Evolutionary conservation across 2,329 filamentous ascomycete species (phyloP).

Genomic region (Penicillium digitatum): DNA sequence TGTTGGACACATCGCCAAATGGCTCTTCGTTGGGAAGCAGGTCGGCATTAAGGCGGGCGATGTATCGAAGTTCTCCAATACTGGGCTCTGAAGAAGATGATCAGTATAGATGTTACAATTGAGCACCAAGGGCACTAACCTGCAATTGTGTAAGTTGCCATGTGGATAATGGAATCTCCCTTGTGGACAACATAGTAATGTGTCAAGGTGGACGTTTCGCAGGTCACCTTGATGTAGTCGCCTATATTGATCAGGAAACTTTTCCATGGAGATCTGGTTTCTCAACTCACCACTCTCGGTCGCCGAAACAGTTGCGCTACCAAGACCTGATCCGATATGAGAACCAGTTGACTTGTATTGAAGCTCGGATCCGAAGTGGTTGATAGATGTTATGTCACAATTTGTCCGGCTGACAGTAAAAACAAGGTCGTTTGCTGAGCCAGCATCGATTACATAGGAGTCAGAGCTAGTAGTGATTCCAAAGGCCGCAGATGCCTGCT

Average conservation of each 20-base stretch:
- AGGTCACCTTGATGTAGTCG: constrained; percentile 59
- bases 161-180: constrained; percentile 58
- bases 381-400: constrained; percentile 63
- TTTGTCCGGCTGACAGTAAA: constrained; percentile 52
- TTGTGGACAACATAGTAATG: constrained; percentile 61
- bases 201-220: constrained; percentile 56
- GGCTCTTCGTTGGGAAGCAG: constrained; percentile 53
- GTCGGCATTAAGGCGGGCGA: constrained; percentile 55
- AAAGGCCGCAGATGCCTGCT: constrained; percentile 27
- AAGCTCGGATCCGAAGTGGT: constrained; percentile 56
- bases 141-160: constrained; percentile 59
- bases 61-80: constrained; percentile 61
- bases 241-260: constrained; percentile 14
- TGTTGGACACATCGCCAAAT: constrained; percentile 55
- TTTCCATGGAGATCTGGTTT: not conserved
- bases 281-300: constrained; percentile 33
- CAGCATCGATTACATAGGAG: constrained; percentile 48
- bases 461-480: constrained; percentile 22
- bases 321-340: constrained; percentile 59
- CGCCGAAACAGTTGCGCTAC: constrained; percentile 54
- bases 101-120: constrained; percentile 1
- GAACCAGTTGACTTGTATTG: constrained; percentile 52
- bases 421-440: constrained; percentile 48
- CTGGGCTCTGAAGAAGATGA: constrained; percentile 41
- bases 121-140: constrained; percentile 22